Evolutionary conservation across 2,329 filamentous ascomycete genomes (phyloP).

Genomic region (Fusarium clavum): DNA sequence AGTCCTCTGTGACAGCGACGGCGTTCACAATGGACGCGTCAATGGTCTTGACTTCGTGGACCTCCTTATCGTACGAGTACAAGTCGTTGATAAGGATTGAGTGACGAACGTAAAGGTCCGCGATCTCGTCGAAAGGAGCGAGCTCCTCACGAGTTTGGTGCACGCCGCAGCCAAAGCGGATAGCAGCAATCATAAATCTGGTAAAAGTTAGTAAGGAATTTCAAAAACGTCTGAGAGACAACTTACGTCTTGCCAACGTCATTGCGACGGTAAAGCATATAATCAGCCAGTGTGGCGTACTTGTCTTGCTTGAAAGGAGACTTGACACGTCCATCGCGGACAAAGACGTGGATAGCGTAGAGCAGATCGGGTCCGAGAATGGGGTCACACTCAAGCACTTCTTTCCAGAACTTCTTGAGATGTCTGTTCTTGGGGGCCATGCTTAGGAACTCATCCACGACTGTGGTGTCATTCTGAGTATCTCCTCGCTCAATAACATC

Average conservation of each 20-base stretch:
- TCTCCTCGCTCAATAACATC: conserved; percentile 26
- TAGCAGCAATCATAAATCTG: conserved; percentile 27
- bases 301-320: conserved; percentile 26
- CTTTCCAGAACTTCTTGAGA: conserved; percentile 3
- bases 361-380: conserved; percentile 18
- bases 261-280: conserved; percentile 11
- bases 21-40: conserved; percentile 17
- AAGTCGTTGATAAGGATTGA: conserved; percentile 20
- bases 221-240: neutral
- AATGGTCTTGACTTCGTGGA: conserved; percentile 8
- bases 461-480: conserved; percentile 22
- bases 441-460: conserved; percentile 19
- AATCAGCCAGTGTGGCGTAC: conserved; percentile 8
- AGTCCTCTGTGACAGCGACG: conserved; percentile 10
- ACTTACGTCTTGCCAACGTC: conserved; percentile 23
- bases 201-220: neutral
- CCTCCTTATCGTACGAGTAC: conserved; percentile 29
- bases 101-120: conserved; percentile 18
- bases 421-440: conserved; percentile 20
- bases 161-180: conserved; percentile 16
- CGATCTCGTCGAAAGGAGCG: conserved; percentile 5
- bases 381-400: conserved; percentile 10
- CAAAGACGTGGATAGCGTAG: neutral
- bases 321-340: conserved; percentile 15
- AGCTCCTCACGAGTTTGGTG: conserved; percentile 5